Evolutionary conservation across 345 rosid species (phyloP).

Genomic region (Tarenaya hassleriana): DNA sequence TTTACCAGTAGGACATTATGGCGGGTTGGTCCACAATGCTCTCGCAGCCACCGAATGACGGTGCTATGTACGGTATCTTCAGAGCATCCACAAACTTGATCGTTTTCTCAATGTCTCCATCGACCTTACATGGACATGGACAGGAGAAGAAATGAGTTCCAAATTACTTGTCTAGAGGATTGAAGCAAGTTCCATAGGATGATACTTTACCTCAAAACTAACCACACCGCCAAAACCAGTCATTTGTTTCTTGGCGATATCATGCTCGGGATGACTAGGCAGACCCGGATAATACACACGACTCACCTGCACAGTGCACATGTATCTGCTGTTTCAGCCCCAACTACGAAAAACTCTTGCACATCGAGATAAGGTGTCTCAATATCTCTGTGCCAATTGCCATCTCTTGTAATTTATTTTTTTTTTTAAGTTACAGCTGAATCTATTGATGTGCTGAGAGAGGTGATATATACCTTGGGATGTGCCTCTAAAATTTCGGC

Average conservation of each 20-base stretch:
- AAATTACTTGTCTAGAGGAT: too few species aligned
- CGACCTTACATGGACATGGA: slow-evolving; percentile 7
- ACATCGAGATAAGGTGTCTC: too few species aligned
- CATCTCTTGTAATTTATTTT: too few species aligned
- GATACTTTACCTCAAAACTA: slow-evolving; percentile 66
- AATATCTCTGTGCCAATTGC: too few species aligned
- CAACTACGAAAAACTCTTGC: too few species aligned
- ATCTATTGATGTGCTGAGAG: too few species aligned
- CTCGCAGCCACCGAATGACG: slow-evolving; percentile 94
- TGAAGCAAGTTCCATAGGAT: too few species aligned
- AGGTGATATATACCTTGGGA: slow-evolving; percentile 75
- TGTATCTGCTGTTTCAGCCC: too few species aligned
- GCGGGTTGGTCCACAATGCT: slow-evolving; percentile 92
- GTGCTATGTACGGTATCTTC: slow-evolving; percentile 87
- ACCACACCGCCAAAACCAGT: slow-evolving; percentile 89
- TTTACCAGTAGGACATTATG: slow-evolving; percentile 72
- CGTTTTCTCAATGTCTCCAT: slow-evolving; percentile 61
- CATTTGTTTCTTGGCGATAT: slow-evolving; percentile 83
- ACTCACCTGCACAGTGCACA: slow-evolving; percentile 49
- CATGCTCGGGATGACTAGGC: slow-evolving; percentile 81
- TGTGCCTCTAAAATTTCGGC: slow-evolving; percentile 89
- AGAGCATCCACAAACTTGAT: slow-evolving; percentile 62
- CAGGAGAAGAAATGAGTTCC: neutral
- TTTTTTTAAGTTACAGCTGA: too few species aligned
- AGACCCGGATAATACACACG: slow-evolving; percentile 81